Conservation (phyloP, 129 eudicot species). For the Apium graveolens region DNA sequence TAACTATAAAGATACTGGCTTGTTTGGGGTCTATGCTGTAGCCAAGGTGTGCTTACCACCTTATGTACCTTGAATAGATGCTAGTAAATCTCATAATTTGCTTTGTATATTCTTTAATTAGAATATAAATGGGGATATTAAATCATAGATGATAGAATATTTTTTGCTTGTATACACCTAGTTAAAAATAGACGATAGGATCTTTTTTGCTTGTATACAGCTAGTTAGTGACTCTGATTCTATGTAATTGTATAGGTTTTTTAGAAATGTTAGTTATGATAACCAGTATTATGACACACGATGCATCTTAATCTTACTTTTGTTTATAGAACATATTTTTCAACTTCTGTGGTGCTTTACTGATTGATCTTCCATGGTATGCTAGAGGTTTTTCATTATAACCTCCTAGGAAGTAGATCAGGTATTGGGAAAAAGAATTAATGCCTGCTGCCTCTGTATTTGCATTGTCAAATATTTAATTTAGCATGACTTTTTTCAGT, state of each 20-base stretch:
- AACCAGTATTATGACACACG: background rate
- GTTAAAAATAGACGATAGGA: background rate
- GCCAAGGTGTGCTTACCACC: constrained; percentile 52
- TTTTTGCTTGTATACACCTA: background rate
- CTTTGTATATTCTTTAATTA: background rate
- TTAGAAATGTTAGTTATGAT: background rate
- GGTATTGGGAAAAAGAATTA: background rate
- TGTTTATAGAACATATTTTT: background rate
- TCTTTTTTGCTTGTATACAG: background rate
- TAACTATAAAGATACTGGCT: constrained; percentile 88
- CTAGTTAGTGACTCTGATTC: background rate
- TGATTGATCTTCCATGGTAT: background rate
- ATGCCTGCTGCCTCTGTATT: no score
- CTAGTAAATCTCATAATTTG: background rate
- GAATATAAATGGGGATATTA: background rate
- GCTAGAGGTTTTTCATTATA: background rate
- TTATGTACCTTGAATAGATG: background rate
- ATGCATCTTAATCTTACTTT: background rate
- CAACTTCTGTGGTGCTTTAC: background rate
- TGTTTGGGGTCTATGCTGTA: constrained; percentile 93
- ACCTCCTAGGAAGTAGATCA: background rate
- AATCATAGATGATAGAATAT: background rate
- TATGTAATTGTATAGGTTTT: background rate
- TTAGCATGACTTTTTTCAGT: background rate
- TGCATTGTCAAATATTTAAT: background rate